Conservation (phyloP, 2,329 filamentous ascomycete genomes). For the Neonectria sp. region DNA sequence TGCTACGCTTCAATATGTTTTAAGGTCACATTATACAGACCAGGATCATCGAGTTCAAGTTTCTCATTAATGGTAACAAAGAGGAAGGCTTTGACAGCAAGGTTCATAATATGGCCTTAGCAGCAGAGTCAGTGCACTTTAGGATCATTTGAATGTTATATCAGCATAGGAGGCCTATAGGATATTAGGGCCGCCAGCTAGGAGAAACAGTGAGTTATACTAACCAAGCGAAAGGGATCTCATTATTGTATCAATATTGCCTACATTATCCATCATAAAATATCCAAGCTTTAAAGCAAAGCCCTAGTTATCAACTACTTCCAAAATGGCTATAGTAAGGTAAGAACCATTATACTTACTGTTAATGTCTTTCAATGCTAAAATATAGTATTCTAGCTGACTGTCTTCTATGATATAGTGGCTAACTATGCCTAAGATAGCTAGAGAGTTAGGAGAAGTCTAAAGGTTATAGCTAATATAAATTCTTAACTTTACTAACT, state of each 20-base stretch:
- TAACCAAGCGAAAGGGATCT: not conserved
- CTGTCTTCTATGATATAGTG: not conserved
- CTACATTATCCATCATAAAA: not conserved
- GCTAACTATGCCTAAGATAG: too few relatives aligned
- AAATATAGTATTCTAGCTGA: not conserved
- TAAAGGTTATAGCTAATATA: not conserved
- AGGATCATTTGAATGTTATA: slow-evolving; percentile 20
- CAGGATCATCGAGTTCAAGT: slow-evolving; percentile 17
- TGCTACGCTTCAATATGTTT: slow-evolving; percentile 3
- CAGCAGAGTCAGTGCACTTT: slow-evolving; percentile 22
- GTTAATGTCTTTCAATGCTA: not conserved
- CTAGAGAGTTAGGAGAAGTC: too few relatives aligned
- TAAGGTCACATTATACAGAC: slow-evolving; percentile 17
- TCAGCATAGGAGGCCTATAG: slow-evolving; percentile 22
- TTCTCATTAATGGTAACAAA: slow-evolving; percentile 29
- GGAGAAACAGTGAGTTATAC: slow-evolving; percentile 18
- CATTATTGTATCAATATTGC: not conserved
- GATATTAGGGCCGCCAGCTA: slow-evolving; percentile 14
- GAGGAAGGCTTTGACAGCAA: slow-evolving; percentile 27
- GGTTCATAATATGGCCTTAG: too few relatives aligned
- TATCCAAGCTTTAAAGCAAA: not conserved
- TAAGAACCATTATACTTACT: not conserved
- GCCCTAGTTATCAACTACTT: not conserved
- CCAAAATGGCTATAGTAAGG: not conserved
- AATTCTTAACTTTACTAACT: not conserved